These are phyloP conservation scores for Malassezia furfur DNA, from an alignment of 1,284 basidiomycete genomes.

Conservation along the genomic window DNA sequence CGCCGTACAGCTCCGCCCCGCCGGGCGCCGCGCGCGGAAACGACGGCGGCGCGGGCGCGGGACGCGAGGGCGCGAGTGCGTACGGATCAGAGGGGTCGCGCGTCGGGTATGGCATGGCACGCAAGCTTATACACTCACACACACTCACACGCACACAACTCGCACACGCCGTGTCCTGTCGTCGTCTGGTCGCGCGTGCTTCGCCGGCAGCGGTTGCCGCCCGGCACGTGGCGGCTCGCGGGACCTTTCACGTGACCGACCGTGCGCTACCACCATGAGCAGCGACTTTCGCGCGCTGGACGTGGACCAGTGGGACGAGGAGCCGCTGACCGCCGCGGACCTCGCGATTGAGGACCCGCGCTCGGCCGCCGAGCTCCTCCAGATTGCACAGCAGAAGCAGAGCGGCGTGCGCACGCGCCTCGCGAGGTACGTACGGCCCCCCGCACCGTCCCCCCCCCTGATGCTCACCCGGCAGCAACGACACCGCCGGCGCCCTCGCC, in stretches of 20 bases:
- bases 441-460: too few relatives aligned
- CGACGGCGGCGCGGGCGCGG: conserved; percentile 10
- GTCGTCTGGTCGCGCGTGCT: not conserved
- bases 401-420: conserved; percentile 60
- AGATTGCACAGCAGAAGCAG: conserved; percentile 67
- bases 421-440: conserved; percentile 30
- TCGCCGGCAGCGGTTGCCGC: not conserved
- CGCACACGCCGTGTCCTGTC: not conserved
- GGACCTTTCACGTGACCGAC: conserved; percentile 1
- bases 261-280: conserved; percentile 16
- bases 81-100: conserved; percentile 7
- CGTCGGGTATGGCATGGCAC: conserved; percentile 1
- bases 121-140: not conserved
- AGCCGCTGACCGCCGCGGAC: conserved; percentile 65
- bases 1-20: not conserved
- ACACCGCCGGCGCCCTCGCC: conserved; percentile 31
- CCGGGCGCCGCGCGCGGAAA: not conserved
- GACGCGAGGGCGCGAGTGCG: conserved; percentile 9
- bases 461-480: conserved; percentile 21
- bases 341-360: conserved; percentile 79
- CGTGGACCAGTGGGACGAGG: conserved; percentile 87
- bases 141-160: too few relatives aligned
- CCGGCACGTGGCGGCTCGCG: not conserved
- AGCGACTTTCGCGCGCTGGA: conserved; percentile 75
- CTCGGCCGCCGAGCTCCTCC: conserved; percentile 62